phyloP scores from a whole-genome alignment of 139 green algal species.

The Tetraselmis chui region DNA sequence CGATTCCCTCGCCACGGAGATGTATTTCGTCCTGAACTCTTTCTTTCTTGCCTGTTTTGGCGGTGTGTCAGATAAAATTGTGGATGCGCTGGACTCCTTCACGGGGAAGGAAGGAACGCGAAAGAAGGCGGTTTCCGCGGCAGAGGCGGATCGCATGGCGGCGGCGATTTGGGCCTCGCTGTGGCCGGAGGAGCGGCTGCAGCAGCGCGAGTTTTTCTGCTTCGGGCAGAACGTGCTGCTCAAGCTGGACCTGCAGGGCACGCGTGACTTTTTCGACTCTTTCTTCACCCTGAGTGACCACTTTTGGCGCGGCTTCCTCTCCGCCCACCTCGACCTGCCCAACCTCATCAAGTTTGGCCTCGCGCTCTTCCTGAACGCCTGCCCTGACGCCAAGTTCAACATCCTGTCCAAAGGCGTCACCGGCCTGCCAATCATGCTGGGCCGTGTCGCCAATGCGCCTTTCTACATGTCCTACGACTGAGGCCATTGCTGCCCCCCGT shows the following conservation, averaged over 20 bases:
- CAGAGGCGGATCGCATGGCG: constrained; percentile 43
- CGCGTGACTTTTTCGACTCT: constrained; percentile 87
- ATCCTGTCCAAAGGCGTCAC: background rate
- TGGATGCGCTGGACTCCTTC: background rate
- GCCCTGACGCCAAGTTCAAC: background rate
- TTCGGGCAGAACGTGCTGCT: constrained; percentile 96
- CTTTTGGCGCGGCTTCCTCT: constrained; percentile 97
- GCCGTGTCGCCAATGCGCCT: background rate
- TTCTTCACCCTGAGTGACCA: constrained; percentile 89
- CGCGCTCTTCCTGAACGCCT: constrained; percentile 63
- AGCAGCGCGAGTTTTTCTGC: constrained; percentile 88
- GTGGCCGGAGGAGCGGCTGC: constrained; percentile 82
- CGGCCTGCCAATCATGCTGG: background rate
- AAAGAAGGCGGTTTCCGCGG: constrained; percentile 25
- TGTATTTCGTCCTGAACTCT: no score
- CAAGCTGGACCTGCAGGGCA: constrained; percentile 73
- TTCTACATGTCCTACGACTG: background rate
- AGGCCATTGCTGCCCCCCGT: no score
- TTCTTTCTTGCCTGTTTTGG: no score
- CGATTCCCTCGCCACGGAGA: no score
- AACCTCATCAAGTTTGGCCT: constrained; percentile 84
- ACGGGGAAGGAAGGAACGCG: background rate
- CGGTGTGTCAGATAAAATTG: background rate
- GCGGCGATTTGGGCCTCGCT: constrained; percentile 69
- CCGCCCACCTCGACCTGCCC: constrained; percentile 64